Conservation (phyloP, 1,284 basidiomycete genomes). For the Fomitopsis betulina region DNA sequence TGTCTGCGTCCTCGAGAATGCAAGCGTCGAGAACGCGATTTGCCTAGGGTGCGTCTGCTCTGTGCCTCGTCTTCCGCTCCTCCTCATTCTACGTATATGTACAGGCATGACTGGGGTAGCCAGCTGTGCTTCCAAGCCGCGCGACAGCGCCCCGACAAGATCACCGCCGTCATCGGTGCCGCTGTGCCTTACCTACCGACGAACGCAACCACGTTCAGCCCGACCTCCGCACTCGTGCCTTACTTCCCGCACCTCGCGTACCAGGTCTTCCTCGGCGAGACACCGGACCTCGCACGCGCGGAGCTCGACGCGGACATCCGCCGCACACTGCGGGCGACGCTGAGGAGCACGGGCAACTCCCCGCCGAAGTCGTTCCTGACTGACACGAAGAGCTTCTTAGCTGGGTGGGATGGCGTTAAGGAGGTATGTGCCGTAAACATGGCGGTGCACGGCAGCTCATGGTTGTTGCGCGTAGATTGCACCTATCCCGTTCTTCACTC, state of each 20-base stretch:
- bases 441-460: background rate
- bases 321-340: constrained; percentile 48
- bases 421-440: constrained; percentile 29
- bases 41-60: constrained; percentile 51
- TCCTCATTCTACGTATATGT: background rate
- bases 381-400: constrained; percentile 43
- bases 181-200: constrained; percentile 57
- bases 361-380: constrained; percentile 52
- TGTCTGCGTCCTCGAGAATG: constrained; percentile 51
- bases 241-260: constrained; percentile 52
- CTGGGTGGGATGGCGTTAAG: constrained; percentile 40
- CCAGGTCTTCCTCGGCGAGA: constrained; percentile 53
- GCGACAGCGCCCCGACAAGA: constrained; percentile 56
- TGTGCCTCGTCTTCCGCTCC: background rate
- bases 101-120: constrained; percentile 71
- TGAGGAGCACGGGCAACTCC: constrained; percentile 45
- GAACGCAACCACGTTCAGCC: constrained; percentile 38
- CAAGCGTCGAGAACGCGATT: constrained; percentile 40
- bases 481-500: constrained; percentile 51
- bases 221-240: constrained; percentile 37
- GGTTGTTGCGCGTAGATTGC: constrained; percentile 40
- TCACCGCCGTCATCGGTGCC: constrained; percentile 55
- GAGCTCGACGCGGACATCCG: constrained; percentile 55
- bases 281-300: constrained; percentile 39
- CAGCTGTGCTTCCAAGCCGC: constrained; percentile 63